Evolutionary conservation across 495 filamentous ascomycete genomes (phyloP).

Genomic region (Oidiodendron maius): DNA sequence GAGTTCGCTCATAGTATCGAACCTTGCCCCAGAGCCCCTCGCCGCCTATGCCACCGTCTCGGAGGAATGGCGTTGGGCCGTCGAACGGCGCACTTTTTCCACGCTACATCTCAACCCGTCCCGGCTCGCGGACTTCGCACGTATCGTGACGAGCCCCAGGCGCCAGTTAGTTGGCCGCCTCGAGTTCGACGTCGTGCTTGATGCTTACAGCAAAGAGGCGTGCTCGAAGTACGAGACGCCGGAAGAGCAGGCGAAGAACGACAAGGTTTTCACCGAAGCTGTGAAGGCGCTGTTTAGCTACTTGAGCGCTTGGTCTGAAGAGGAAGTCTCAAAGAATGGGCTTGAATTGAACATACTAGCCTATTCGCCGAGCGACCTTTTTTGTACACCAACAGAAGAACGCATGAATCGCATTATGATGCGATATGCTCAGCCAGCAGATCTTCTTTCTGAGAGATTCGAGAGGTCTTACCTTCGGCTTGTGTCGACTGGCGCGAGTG

Average conservation of each 20-base stretch:
- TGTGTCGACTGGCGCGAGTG: too few relatives aligned
- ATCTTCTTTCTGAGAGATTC: too few relatives aligned
- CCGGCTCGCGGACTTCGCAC: slow-evolving; percentile 5
- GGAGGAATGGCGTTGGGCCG: slow-evolving; percentile 3
- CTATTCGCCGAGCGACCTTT: slow-evolving; percentile 9
- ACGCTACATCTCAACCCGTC: slow-evolving; percentile 4
- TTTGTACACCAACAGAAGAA: slow-evolving; percentile 2
- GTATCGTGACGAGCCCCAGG: slow-evolving; percentile 1
- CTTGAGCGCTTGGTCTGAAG: slow-evolving; percentile 1
- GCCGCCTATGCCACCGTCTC: slow-evolving; percentile 6
- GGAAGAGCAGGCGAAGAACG: slow-evolving; percentile 5
- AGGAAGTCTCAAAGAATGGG: background rate
- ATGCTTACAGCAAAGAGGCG: slow-evolving; percentile 4
- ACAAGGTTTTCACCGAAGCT: slow-evolving; percentile 2
- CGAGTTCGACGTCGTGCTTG: slow-evolving; percentile 2
- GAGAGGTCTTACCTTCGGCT: too few relatives aligned
- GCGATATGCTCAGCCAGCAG: too few relatives aligned
- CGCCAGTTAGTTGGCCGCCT: background rate
- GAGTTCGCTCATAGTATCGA: background rate
- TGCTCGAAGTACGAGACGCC: slow-evolving; percentile 3
- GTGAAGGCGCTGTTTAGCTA: slow-evolving; percentile 2
- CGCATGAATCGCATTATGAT: too few relatives aligned
- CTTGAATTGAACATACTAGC: background rate
- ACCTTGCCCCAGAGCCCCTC: background rate
- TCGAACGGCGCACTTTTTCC: slow-evolving; percentile 8